phyloP scores from a whole-genome alignment of 257 asterid genomes.

The Solanum appendiculatum region DNA sequence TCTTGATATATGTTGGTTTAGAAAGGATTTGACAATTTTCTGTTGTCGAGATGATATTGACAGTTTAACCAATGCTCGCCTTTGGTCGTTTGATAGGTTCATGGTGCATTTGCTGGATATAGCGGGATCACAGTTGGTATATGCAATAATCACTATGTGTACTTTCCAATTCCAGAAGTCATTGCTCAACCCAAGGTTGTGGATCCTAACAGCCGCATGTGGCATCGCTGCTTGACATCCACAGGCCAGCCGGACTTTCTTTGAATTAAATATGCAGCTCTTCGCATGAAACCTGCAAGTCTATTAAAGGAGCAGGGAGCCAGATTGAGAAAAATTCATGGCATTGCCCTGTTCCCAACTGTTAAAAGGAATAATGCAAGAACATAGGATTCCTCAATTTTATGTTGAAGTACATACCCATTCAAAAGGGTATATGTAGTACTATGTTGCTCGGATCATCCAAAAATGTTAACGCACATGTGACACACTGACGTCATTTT shows the following conservation, averaged over 20 bases:
- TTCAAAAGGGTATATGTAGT: slow-evolving; percentile 6
- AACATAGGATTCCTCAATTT: neutral
- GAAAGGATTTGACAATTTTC: neutral
- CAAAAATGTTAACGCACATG: neutral
- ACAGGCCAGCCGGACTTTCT: slow-evolving; percentile 94
- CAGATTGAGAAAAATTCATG: neutral
- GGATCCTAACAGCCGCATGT: slow-evolving; percentile 93
- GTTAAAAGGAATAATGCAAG: slow-evolving; percentile 10
- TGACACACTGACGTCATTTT: neutral
- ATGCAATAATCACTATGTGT: slow-evolving; percentile 89
- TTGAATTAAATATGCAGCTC: slow-evolving; percentile 9
- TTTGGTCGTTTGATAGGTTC: slow-evolving; percentile 58
- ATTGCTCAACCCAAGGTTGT: slow-evolving; percentile 55
- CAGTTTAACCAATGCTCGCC: neutral
- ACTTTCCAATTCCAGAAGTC: slow-evolving; percentile 88
- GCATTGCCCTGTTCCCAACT: neutral
- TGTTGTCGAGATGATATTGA: neutral
- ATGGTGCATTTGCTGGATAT: slow-evolving; percentile 93
- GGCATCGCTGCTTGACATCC: slow-evolving; percentile 98
- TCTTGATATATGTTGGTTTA: neutral
- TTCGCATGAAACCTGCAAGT: neutral
- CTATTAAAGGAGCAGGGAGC: slow-evolving; percentile 13
- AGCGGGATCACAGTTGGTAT: slow-evolving; percentile 93
- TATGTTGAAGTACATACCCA: slow-evolving; percentile 5
- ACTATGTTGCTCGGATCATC: neutral